These are phyloP conservation scores for Fomitopsis serialis DNA, from an alignment of 768 basidiomycete species.

Conservation along the genomic window DNA sequence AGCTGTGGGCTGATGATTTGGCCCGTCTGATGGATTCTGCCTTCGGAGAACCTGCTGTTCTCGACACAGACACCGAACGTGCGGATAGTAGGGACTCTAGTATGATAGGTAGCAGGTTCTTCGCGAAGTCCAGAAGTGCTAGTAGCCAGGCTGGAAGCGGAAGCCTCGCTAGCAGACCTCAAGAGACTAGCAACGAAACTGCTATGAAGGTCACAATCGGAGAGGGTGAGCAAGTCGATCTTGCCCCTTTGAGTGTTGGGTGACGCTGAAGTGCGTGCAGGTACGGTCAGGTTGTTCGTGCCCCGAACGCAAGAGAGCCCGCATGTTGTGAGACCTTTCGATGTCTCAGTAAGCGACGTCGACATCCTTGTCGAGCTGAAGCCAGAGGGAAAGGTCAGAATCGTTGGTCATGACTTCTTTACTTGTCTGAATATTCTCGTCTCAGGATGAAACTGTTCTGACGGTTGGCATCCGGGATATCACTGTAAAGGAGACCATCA, in stretches of 20 bases:
- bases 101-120: conserved; percentile 78
- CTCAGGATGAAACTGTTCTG: conserved; percentile 66
- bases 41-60: conserved; percentile 15
- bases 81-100: conserved; percentile 49
- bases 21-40: conserved; percentile 62
- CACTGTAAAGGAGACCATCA: conserved; percentile 43
- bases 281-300: conserved; percentile 40
- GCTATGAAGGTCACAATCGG: conserved; percentile 45
- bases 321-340: conserved; percentile 37
- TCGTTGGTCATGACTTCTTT: background rate
- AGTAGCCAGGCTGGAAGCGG: conserved; percentile 41
- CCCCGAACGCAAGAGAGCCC: conserved; percentile 35
- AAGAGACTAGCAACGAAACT: conserved; percentile 28
- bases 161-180: conserved; percentile 1
- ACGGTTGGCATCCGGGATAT: conserved; percentile 61
- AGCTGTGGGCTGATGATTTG: conserved; percentile 85
- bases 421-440: background rate
- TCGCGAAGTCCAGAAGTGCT: conserved; percentile 36
- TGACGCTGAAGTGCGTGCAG: conserved; percentile 16
- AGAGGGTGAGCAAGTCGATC: conserved; percentile 22
- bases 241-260: conserved; percentile 1
- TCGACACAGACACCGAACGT: conserved; percentile 22
- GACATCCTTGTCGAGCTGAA: conserved; percentile 61
- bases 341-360: conserved; percentile 56
- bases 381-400: conserved; percentile 61